Base-by-base conservation (phyloP, 2,329 filamentous ascomycete genomes). In the Pseudogymnoascus destructans region DNA sequence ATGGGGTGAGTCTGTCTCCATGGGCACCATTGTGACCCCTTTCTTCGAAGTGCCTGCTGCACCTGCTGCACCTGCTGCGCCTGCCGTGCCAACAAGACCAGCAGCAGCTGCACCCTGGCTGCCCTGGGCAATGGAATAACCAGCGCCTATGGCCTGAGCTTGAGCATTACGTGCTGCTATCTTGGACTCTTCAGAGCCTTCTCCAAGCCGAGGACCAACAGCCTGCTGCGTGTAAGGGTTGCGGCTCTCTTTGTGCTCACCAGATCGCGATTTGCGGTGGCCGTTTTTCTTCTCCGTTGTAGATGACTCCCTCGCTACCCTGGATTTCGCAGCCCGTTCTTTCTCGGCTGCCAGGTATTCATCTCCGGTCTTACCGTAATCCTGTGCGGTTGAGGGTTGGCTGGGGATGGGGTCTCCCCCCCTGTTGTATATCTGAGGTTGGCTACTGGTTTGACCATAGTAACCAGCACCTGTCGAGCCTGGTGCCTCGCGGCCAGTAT, bases 131-230 rank as follows among this genome's bases (percentile, higher is more conserved):
- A 25, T 11, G 17, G 46, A 7, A 30, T 5, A 15, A 6, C n/a
- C 46, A 17, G 46, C 23, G 46, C 7, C 42, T 17, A 15, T 17
- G 23, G n/a, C 42, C 52, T 1, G 32, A 57, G 13, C n/a, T 30
- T 58, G 56, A 49, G 60, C 66, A 27, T 59, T 61, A 57, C 72
- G 68, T 17, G 66, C 69, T 52, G n/a, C 46, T 35, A n/a, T n/a
- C 23, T 10, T 17, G n/a, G 30, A 19, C 54, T 21, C 54, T 1
- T 38, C 54, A 7, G 46, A 0, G 25, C 21, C 40, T 17, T 8
- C 40, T 25, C 46, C 46, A 17, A 52, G 46, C 25, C 46, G 46
- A 30, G 61, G 61, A 17, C 59, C 57, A 17, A 27, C 10, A 54
- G 55, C 30, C 3, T 55, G 36, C 15, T 33, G 21, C 11, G 30